phyloP scores from a whole-genome alignment of 768 basidiomycete genomes.

The Russula earlei region DNA sequence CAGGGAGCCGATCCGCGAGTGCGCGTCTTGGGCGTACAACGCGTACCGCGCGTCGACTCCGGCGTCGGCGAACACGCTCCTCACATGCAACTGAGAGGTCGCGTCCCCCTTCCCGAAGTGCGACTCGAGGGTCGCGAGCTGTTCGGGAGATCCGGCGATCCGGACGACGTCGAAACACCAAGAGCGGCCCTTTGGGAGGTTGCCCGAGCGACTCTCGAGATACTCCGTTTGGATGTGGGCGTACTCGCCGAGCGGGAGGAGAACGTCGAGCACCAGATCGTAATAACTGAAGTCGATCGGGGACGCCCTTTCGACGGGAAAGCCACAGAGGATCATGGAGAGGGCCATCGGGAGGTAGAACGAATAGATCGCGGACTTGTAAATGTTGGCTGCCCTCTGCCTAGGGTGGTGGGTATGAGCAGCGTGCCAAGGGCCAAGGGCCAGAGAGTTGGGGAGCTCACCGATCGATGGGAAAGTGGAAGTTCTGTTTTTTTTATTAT shows the following conservation, averaged over 20 bases:
- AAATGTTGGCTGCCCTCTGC: conserved; percentile 85
- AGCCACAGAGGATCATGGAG: conserved; percentile 70
- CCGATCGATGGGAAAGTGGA: conserved; percentile 83
- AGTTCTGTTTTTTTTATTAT: conserved; percentile 20
- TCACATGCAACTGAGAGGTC: conserved; percentile 48
- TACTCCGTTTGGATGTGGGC: conserved; percentile 98
- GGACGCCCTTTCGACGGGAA: conserved; percentile 40
- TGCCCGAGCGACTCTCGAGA: conserved; percentile 74
- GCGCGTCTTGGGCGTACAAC: conserved; percentile 69
- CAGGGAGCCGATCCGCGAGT: conserved; percentile 51
- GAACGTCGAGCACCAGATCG: conserved; percentile 64
- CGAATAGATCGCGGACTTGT: conserved; percentile 97
- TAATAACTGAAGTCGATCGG: conserved; percentile 47
- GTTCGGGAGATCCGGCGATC: conserved; percentile 40
- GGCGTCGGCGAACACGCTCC: conserved; percentile 62
- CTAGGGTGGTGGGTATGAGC: conserved; percentile 30
- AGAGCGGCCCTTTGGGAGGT: conserved; percentile 93
- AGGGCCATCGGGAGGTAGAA: conserved; percentile 98
- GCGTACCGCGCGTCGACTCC: conserved; percentile 60
- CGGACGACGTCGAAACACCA: conserved; percentile 92
- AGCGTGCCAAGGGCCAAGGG: not conserved
- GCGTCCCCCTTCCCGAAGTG: conserved; percentile 56
- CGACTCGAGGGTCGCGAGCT: conserved; percentile 47
- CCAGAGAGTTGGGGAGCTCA: conserved; percentile 26
- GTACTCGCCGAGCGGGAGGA: conserved; percentile 91